Evolutionary conservation across 257 asterid genomes (phyloP), one percentile per base, ranked within the genome.

Genomic region (Thymus mandschuricus): DNA sequence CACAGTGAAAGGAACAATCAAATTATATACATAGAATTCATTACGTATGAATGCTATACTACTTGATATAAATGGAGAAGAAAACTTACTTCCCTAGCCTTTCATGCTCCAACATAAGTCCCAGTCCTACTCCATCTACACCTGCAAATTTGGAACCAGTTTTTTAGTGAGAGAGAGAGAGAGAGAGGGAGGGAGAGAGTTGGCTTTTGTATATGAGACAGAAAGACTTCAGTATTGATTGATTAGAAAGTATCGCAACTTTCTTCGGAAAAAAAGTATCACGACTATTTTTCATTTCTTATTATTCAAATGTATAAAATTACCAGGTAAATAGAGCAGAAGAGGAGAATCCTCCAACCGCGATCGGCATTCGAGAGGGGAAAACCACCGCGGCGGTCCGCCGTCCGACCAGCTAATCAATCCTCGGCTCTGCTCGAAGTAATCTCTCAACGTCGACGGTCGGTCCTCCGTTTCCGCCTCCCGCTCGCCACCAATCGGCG

Each of bases 331-430:
- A 75, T 50, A 87, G 33, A 92, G 92, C 83, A 92, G 50, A 38
- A 87, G 79, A 41, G 97, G 96, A 48, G 88, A 77, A 70, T 81
- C 72, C 49, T 76, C 35, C 3, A 68, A 8, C 52, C 78, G 85
- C 49, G 77, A 50, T 33, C 72, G 80, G 70, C 84, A 79, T 27
- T 79, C 87, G 73, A 87, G 56, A 1, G 93, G 96, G 3, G 90
- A 79, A 65, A 92, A 90, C 96, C 98, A 92, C 60, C 96, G 88
- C 28, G 98, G 95, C 64, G 88, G 93, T 29, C 95, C 97, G 12
- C 85, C 83, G 71, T 86, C 88, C 43, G 86, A 79, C 66, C 76
- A 55, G 28, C 79, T 57, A 67, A 84, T 51, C 74, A 92, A 40
- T 33, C 84, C 79, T 3, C 33, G 45, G n/a, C 89, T 77, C 55